Base-by-base conservation (phyloP, 176 grass and related monocot genomes). In the Eragrostis curvula region DNA sequence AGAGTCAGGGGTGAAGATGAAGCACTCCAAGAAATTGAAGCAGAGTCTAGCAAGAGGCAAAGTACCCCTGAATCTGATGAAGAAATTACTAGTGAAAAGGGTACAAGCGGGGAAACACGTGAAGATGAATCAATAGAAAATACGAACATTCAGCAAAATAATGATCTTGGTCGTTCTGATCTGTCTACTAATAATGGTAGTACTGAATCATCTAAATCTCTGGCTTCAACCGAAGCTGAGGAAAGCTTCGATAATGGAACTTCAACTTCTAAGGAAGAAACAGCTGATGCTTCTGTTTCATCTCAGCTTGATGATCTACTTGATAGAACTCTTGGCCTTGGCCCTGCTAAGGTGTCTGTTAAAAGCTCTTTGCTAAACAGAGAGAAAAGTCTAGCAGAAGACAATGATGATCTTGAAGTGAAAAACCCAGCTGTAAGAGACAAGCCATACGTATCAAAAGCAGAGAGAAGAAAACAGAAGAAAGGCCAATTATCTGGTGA, bases 401-500 rank as follows among this genome's bases (percentile, higher is more conserved):
- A 89, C 61, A 57, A 28, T 55, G 75, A 89, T 62, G 86, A 85
- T 75, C 55, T 85, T 82, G 90, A 95, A 71, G 79, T 77, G 51
- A 91, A 87, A 55, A 90, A 75, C 50, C 25, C 68, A 43, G 71
- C 81, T 44, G 43, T 74, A 69, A 98, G 87, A 88, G 96, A 95
- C 39, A 98, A 95, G 75, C 96, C 92, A 49, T 93, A 93, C 72
- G 63, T 98, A 91, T 93, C 96, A 13, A 98, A 98, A 79, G 92
- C 96, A 77, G 96, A 91, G 68, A 93, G 96, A 87, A 90, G 93
- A 83, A 95, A 98, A 79, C 64, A 91, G 50, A 98, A 98, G 93
- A 98, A 95, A 85, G 87, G 90, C 32, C 85, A 89, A 23, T 83
- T 84, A 71, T 72, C 25, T 43, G 75, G 49, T 91, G 86, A 88